Conservation (phyloP, 768 basidiomycete genomes). For the Xerocomellus intermedius region DNA sequence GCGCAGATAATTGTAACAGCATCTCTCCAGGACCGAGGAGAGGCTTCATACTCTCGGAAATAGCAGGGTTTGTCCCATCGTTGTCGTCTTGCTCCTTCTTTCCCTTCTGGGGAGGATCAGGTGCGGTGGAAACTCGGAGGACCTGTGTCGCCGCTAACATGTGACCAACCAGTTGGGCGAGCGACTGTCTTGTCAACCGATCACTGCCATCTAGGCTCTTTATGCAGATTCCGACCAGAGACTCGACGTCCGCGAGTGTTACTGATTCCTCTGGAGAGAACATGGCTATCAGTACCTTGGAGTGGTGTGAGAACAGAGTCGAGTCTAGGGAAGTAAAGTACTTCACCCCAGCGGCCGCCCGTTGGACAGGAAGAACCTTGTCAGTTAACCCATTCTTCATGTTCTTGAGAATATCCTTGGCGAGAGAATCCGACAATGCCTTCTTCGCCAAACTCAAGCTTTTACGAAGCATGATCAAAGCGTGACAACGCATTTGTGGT, state of each 20-base stretch:
- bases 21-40: conserved; percentile 76
- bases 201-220: conserved; percentile 82
- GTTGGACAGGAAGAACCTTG: conserved; percentile 81
- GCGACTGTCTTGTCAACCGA: conserved; percentile 75
- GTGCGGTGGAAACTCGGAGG: conserved; percentile 47
- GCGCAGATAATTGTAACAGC: conserved; percentile 73
- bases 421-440: conserved; percentile 73
- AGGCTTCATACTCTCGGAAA: conserved; percentile 58
- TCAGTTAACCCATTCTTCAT: conserved; percentile 74
- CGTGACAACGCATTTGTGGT: conserved; percentile 79
- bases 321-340: background rate
- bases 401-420: conserved; percentile 83
- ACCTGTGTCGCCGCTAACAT: conserved; percentile 82
- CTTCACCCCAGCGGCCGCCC: conserved; percentile 74
- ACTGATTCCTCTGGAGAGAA: conserved; percentile 56
- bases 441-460: conserved; percentile 77
- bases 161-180: conserved; percentile 79
- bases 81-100: conserved; percentile 65
- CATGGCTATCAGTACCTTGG: conserved; percentile 55
- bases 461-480: conserved; percentile 75
- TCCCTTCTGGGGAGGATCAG: conserved; percentile 52
- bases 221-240: conserved; percentile 61
- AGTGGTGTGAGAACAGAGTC: conserved; percentile 15
- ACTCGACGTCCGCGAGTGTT: conserved; percentile 72
- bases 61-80: conserved; percentile 48